These are phyloP conservation scores for Fistulifera pelliculosa DNA, from an alignment of 108 stramenopile genomes.

Conservation along the genomic window DNA sequence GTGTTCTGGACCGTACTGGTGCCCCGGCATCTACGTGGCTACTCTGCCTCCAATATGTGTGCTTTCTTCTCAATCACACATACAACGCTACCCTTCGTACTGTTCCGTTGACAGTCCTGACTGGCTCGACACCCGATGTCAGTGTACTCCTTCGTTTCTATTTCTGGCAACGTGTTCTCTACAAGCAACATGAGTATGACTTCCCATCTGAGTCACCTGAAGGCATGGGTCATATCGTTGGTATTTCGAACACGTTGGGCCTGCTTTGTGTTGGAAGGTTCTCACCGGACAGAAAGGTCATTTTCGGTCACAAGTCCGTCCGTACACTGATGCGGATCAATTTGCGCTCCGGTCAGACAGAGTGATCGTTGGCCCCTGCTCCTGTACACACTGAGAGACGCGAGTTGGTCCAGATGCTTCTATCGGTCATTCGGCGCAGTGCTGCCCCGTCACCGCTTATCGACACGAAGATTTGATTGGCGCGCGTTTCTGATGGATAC, in stretches of 20 bases:
- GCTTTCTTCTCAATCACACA: constrained; percentile 12
- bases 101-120: constrained; percentile 7
- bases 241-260: constrained; percentile 24
- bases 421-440: no score
- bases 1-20: constrained; percentile 16
- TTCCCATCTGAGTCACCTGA: constrained; percentile 8
- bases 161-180: constrained; percentile 20
- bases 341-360: not conserved
- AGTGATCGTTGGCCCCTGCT: no score
- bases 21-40: constrained; percentile 16
- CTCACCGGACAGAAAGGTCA: constrained; percentile 5
- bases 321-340: not conserved
- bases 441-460: no score
- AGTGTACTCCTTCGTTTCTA: constrained; percentile 3
- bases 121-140: constrained; percentile 18
- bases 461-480: constrained; percentile 3
- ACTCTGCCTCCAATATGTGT: constrained; percentile 4
- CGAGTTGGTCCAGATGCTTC: no score
- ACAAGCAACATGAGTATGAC: not conserved
- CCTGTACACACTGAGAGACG: no score
- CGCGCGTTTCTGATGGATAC: constrained; percentile 1
- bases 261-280: constrained; percentile 14
- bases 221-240: constrained; percentile 8
- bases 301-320: constrained; percentile 13
- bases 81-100: constrained; percentile 3